Evolutionary conservation across 257 asterid species (phyloP), one percentile per base, ranked within the genome.

Genomic region (Voacanga thouarsii): DNA sequence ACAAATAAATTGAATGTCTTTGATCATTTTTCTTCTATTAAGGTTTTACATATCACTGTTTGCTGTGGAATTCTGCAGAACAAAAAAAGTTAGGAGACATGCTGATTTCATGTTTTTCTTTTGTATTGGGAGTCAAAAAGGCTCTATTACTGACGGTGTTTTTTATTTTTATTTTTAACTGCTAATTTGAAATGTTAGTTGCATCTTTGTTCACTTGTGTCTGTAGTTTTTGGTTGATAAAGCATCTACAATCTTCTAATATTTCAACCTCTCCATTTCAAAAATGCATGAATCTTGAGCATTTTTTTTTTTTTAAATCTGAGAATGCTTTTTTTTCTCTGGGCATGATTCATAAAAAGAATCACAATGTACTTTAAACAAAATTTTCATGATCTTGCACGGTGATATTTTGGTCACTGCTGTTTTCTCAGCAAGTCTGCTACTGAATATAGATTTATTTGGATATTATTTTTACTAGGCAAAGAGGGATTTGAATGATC

Each of bases 401-500:
- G 7, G 3, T 44, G 39, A 61, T 37, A 44, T n/a, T 66, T 69
- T 68, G 68, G 28, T 41, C n/a, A 59, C 45, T 47, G 80, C 60
- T 47, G 18, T 74, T 70, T 53, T 66, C 60, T 78, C 76, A 79
- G 15, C 18, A 24, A 66, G 53, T 72, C 65, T 75, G 68, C 74
- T 75, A n/a, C 66, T 74, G 9, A 74, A 24, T 44, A 33, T 26
- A 56, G 8, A 4, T 51, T 71, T 61, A 28, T 24, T 53, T 47
- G 80, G 16, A 37, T 82, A 63, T 71, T 71, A 69, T 75, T 77
- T 63, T 51, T 23, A 81, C 79, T 90, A 95, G 99, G 98, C 98
- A 56, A 89, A 84, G 87, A 95, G 99, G 85, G 99, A 95, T 76
- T 85, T 95, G 78, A 89, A 90, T 66, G 98, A 89, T 88, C 96